Evolutionary conservation across 1,284 basidiomycete genomes (phyloP).

Genomic region (Gymnopus androsaceus): DNA sequence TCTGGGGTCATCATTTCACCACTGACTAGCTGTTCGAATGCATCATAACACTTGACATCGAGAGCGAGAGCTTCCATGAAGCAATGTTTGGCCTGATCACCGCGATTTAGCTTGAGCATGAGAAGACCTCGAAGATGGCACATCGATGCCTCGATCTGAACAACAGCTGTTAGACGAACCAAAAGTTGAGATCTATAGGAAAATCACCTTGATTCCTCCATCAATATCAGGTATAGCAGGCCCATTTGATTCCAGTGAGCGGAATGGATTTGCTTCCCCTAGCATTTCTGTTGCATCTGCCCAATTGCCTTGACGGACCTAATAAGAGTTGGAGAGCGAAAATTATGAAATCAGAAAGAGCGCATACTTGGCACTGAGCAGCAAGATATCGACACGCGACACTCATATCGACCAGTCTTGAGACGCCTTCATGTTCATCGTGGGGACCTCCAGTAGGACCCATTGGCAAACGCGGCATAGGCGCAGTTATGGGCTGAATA

Average conservation of each 20-base stretch:
- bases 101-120: slow-evolving; percentile 91
- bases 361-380: slow-evolving; percentile 82
- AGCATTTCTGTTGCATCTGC: slow-evolving; percentile 91
- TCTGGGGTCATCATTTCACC: slow-evolving; percentile 93
- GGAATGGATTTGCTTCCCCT: slow-evolving; percentile 88
- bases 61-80: slow-evolving; percentile 94
- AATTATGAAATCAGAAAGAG: not conserved
- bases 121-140: slow-evolving; percentile 91
- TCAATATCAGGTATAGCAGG: slow-evolving; percentile 75
- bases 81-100: slow-evolving; percentile 86
- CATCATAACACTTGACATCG: slow-evolving; percentile 97
- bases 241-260: slow-evolving; percentile 63
- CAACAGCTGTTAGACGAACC: slow-evolving; percentile 9
- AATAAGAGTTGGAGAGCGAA: slow-evolving; percentile 1
- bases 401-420: slow-evolving; percentile 85
- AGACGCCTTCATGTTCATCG: slow-evolving; percentile 62
- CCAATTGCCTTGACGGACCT: slow-evolving; percentile 91
- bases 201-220: slow-evolving; percentile 79
- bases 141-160: slow-evolving; percentile 91
- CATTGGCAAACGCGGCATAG: slow-evolving; percentile 61
- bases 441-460: slow-evolving; percentile 65
- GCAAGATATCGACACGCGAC: slow-evolving; percentile 92
- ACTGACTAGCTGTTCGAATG: slow-evolving; percentile 87
- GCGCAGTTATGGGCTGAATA: slow-evolving; percentile 31
- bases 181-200: not conserved